These are phyloP conservation scores for Penicillium roqueforti DNA, from an alignment of 495 filamentous ascomycete genomes.

Conservation along the genomic window DNA sequence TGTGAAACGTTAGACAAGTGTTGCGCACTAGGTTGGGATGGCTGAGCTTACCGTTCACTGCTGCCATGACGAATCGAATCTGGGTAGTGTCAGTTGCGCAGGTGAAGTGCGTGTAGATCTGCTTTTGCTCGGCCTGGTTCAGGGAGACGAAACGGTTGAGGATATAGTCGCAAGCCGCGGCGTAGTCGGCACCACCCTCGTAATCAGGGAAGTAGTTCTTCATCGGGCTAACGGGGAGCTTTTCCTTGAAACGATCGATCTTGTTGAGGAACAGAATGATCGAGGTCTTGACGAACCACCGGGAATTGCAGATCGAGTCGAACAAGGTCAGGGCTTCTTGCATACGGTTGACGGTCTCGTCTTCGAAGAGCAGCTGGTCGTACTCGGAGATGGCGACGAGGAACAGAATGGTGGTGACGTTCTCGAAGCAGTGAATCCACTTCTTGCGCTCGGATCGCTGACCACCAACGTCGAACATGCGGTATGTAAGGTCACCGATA, in stretches of 20 bases:
- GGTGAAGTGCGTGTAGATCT: conserved; percentile 99
- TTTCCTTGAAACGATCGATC: conserved; percentile 99
- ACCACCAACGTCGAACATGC: conserved; percentile 99
- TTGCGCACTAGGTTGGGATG: not conserved
- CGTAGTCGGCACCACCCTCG: conserved; percentile 89
- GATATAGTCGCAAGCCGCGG: conserved; percentile 93
- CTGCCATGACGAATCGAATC: conserved; percentile 99
- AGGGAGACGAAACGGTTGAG: conserved; percentile 94
- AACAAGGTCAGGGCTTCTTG: conserved; percentile 97
- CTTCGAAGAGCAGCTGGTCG: conserved; percentile 96
- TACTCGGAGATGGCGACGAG: conserved; percentile 98
- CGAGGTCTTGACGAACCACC: conserved; percentile 99
- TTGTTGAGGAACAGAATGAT: conserved; percentile 99
- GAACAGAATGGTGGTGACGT: conserved; percentile 98
- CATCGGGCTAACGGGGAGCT: conserved; percentile 98
- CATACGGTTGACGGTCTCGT: conserved; percentile 89
- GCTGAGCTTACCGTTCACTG: conserved; percentile 81
- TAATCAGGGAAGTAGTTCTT: conserved; percentile 99
- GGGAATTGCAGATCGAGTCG: conserved; percentile 98
- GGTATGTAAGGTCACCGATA: conserved; percentile 94
- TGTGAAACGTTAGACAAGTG: conserved; percentile 29
- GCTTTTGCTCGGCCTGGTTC: conserved; percentile 98
- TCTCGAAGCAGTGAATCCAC: conserved; percentile 99
- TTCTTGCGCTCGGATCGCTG: conserved; percentile 99
- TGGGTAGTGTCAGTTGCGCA: conserved; percentile 97